Conservation (phyloP, 108 stramenopile genomes). For the Seminavis robusta region DNA sequence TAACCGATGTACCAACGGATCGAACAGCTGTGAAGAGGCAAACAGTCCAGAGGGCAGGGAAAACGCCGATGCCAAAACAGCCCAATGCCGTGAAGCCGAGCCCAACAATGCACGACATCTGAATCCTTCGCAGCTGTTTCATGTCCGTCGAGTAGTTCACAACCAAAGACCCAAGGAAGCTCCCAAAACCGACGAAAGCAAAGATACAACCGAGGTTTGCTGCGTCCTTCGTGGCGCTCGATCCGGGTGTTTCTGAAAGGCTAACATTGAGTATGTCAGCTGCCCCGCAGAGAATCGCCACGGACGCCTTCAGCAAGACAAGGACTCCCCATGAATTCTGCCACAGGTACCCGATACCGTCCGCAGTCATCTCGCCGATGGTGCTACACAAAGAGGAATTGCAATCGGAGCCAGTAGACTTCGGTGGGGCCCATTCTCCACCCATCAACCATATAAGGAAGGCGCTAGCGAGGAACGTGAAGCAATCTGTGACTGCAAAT, state of each 20-base stretch:
- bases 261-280: slow-evolving; percentile 64
- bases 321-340: slow-evolving; percentile 43
- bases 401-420: neutral
- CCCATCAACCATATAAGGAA: slow-evolving; percentile 12
- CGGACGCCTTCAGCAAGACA: slow-evolving; percentile 49
- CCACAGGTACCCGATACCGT: slow-evolving; percentile 40
- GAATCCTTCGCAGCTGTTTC: slow-evolving; percentile 24
- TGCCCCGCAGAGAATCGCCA: slow-evolving; percentile 45
- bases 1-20: slow-evolving; percentile 42
- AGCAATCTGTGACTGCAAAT: slow-evolving; percentile 39
- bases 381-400: too few relatives aligned
- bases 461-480: slow-evolving; percentile 49
- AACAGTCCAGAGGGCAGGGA: slow-evolving; percentile 14
- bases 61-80: slow-evolving; percentile 21
- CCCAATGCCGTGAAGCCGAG: slow-evolving; percentile 39
- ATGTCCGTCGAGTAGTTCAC: slow-evolving; percentile 25
- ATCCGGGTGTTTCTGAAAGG: slow-evolving; percentile 33
- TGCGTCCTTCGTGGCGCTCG: neutral
- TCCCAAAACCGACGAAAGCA: slow-evolving; percentile 54
- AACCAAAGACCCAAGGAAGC: slow-evolving; percentile 48
- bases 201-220: slow-evolving; percentile 44
- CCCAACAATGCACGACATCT: slow-evolving; percentile 42
- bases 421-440: slow-evolving; percentile 22
- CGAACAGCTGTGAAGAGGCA: slow-evolving; percentile 39
- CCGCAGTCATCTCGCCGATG: slow-evolving; percentile 41